Evolutionary conservation across 176 grass and related monocot genomes (phyloP).

Genomic region (Rhynchospora tenuis): DNA sequence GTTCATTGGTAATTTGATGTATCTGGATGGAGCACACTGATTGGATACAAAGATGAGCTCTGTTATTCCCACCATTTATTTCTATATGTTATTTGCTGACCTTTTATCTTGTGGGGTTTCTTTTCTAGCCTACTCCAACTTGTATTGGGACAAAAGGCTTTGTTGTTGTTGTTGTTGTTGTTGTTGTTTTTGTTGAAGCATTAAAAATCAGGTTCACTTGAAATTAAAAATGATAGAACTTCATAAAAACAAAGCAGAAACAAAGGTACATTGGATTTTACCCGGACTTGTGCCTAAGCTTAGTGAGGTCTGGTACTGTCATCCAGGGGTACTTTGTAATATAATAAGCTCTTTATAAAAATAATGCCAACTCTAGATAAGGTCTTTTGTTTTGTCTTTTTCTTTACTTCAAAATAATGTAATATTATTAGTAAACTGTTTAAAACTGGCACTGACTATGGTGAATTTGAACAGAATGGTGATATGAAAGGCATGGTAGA

Average conservation of each 20-base stretch:
- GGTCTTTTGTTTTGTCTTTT: slow-evolving; percentile 8
- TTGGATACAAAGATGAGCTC: not conserved
- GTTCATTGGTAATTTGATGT: not conserved
- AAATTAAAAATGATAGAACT: not conserved
- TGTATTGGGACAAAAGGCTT: too few relatives aligned
- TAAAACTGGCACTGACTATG: not conserved
- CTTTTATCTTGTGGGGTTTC: too few relatives aligned
- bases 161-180: too few relatives aligned
- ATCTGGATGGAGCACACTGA: not conserved
- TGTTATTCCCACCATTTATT: not conserved
- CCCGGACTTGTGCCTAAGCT: not conserved
- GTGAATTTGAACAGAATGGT: slow-evolving; percentile 55
- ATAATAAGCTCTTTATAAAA: not conserved
- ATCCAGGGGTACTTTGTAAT: not conserved
- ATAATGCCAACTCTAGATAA: not conserved
- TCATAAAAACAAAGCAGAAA: not conserved
- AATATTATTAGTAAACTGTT: slow-evolving; percentile 1
- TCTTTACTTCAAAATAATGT: not conserved
- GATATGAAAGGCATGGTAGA: slow-evolving; percentile 80
- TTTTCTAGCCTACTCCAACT: too few relatives aligned
- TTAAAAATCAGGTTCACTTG: not conserved
- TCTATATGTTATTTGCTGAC: not conserved
- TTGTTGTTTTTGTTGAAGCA: not conserved
- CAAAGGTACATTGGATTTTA: not conserved
- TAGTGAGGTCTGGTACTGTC: not conserved